A percentile compares a stretch with the other conserved stretches of the same genome.
phyloP scores from a whole-genome alignment of 2,329 filamentous ascomycete genomes.

The Calonectria ilicicola region DNA sequence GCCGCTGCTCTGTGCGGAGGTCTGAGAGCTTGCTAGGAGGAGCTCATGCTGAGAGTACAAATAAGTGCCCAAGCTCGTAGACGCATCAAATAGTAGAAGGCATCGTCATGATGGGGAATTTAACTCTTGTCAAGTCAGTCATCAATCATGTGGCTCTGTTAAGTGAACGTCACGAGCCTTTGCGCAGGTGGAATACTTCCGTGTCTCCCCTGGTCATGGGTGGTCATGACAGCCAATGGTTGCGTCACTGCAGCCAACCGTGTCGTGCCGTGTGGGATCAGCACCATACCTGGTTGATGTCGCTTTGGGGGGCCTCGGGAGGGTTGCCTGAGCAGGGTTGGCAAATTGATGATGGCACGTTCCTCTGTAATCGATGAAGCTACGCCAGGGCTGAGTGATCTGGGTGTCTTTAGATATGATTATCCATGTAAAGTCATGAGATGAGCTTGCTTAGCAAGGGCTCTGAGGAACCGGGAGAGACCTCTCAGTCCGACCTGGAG shows the following conservation, averaged over 20 bases:
- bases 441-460: neutral
- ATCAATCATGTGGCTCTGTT: slow-evolving; percentile 42
- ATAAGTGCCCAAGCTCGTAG: neutral
- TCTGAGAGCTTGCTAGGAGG: neutral
- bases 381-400: neutral
- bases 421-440: neutral
- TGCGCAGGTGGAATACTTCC: slow-evolving; percentile 5
- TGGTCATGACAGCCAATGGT: slow-evolving; percentile 31
- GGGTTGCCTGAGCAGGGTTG: neutral
- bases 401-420: slow-evolving; percentile 12
- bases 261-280: slow-evolving; percentile 27
- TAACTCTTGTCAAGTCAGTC: slow-evolving; percentile 19
- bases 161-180: slow-evolving; percentile 37
- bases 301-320: neutral
- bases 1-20: neutral
- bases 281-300: slow-evolving; percentile 25
- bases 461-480: neutral
- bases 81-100: neutral
- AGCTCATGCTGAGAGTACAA: neutral
- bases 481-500: neutral
- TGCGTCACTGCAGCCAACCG: slow-evolving; percentile 43
- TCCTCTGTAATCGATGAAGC: neutral
- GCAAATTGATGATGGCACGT: slow-evolving; percentile 15
- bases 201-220: neutral
- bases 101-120: neutral